phyloP scores from a whole-genome alignment of 768 basidiomycete species.

The Mycena belliarum region DNA sequence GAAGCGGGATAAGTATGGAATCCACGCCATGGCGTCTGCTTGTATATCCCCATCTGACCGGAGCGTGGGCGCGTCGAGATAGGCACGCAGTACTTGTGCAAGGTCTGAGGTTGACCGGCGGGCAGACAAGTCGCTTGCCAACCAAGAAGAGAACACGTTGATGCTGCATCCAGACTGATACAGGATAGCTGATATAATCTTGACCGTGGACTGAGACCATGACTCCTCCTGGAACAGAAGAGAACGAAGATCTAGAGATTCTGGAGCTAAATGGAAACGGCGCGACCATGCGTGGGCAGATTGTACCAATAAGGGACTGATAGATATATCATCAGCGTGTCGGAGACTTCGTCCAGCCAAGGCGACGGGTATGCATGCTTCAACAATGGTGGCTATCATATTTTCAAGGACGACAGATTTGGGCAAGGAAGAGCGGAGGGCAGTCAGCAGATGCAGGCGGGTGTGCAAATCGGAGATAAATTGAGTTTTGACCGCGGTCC shows the following conservation, averaged over 20 bases:
- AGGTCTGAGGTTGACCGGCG: constrained; percentile 31
- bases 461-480: constrained; percentile 30
- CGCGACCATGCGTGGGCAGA: constrained; percentile 37
- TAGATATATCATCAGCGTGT: constrained; percentile 13
- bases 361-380: constrained; percentile 40
- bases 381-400: constrained; percentile 45
- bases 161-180: constrained; percentile 38
- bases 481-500: constrained; percentile 22
- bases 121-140: constrained; percentile 32
- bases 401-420: constrained; percentile 44
- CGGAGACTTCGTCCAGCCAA: constrained; percentile 29
- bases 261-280: constrained; percentile 22
- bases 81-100: constrained; percentile 43
- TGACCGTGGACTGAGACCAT: constrained; percentile 47
- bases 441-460: constrained; percentile 40
- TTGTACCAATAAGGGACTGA: constrained; percentile 25
- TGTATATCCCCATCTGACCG: constrained; percentile 15
- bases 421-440: constrained; percentile 35
- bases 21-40: constrained; percentile 27
- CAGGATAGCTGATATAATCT: constrained; percentile 43
- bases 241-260: constrained; percentile 29
- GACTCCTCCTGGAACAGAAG: constrained; percentile 40
- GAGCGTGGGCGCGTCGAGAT: constrained; percentile 42
- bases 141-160: constrained; percentile 40
- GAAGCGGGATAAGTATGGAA: constrained; percentile 31